Evolutionary conservation across 1,139 yeast species (phyloP).

Genomic region (Candida mesenterica): DNA sequence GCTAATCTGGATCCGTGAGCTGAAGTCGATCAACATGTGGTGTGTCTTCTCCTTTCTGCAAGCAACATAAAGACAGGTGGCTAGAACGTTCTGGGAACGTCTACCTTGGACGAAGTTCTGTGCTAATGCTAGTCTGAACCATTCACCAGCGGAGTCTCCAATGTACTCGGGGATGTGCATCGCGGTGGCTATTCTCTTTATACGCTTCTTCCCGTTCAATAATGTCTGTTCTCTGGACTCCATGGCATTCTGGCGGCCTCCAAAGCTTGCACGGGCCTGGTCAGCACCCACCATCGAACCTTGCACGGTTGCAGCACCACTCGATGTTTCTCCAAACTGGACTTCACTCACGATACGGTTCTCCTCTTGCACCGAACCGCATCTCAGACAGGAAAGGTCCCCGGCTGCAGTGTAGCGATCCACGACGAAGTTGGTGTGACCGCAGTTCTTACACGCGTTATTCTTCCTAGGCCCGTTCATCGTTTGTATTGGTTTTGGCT

Average conservation of each 20-base stretch:
- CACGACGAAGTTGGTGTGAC: constrained; percentile 30
- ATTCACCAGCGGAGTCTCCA: constrained; percentile 80
- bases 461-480: constrained; percentile 13
- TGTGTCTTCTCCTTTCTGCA: constrained; percentile 89
- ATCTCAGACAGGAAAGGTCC: constrained; percentile 72
- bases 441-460: constrained; percentile 32
- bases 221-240: constrained; percentile 89
- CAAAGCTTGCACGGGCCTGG: constrained; percentile 71
- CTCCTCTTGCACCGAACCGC: constrained; percentile 89
- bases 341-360: constrained; percentile 95
- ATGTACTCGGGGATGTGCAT: constrained; percentile 79
- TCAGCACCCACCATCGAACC: constrained; percentile 92
- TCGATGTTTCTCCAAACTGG: constrained; percentile 85
- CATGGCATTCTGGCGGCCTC: constrained; percentile 65
- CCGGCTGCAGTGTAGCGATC: constrained; percentile 58
- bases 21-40: constrained; percentile 94
- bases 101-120: constrained; percentile 94
- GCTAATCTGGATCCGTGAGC: constrained; percentile 83
- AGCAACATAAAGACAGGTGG: constrained; percentile 91
- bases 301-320: constrained; percentile 94
- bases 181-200: constrained; percentile 76
- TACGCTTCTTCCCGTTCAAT: constrained; percentile 74
- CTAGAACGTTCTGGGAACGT: constrained; percentile 88
- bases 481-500: not conserved
- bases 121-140: constrained; percentile 84